Conservation (phyloP, 306 rosid species). For the Clitoria ternatea region DNA sequence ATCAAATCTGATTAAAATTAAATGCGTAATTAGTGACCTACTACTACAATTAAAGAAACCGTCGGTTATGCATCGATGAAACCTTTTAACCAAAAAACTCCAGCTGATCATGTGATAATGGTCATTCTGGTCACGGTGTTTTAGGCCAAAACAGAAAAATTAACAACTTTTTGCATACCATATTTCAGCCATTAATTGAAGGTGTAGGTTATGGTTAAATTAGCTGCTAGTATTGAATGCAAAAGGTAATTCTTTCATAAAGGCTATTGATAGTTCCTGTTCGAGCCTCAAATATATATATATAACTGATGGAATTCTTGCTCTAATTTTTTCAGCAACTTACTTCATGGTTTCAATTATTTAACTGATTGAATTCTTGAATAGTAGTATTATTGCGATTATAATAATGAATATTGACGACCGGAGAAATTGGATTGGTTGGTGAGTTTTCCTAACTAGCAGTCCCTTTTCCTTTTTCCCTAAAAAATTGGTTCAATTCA, state of each 20-base stretch:
- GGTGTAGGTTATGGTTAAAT: neutral
- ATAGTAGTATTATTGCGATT: too few relatives aligned
- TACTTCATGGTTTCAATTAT: neutral
- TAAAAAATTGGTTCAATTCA: neutral
- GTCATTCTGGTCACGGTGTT: neutral
- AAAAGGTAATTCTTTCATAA: neutral
- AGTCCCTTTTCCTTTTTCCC: neutral
- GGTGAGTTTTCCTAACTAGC: neutral
- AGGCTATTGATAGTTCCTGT: neutral
- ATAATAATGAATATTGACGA: too few relatives aligned
- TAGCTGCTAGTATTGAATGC: neutral
- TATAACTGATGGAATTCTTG: neutral
- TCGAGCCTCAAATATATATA: neutral
- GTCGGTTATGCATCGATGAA: neutral
- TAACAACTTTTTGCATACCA: neutral
- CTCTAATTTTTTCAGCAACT: neutral
- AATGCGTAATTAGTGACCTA: neutral
- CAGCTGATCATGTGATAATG: neutral
- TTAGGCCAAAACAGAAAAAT: neutral
- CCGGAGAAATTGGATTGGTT: too few relatives aligned
- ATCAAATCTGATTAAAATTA: constrained; percentile 17
- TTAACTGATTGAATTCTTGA: neutral
- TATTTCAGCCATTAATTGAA: too few relatives aligned
- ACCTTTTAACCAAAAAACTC: neutral
- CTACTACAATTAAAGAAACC: neutral